phyloP scores from a whole-genome alignment of 2,329 filamentous ascomycete genomes.

The Sporothrix pallida region DNA sequence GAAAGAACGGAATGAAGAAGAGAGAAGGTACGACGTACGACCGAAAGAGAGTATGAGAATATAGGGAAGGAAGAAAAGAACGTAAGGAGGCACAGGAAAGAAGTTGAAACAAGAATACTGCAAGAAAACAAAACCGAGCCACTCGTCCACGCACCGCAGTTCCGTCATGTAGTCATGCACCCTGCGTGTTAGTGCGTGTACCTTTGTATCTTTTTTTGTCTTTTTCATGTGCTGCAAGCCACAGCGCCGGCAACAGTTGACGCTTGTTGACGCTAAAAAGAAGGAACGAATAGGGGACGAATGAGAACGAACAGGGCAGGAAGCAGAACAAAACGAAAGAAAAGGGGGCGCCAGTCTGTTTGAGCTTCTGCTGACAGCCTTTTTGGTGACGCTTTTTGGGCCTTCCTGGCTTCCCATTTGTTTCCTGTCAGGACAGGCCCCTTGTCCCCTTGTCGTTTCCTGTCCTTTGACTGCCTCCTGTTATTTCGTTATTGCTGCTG shows the following conservation, averaged over 20 bases:
- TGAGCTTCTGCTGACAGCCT: slow-evolving; percentile 27
- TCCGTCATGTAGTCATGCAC: not conserved
- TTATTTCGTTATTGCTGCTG: not conserved
- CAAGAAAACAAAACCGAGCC: not conserved
- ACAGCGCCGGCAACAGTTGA: slow-evolving; percentile 1
- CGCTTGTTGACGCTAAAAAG: slow-evolving; percentile 19
- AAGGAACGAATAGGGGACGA: not conserved
- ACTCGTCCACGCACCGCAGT: not conserved
- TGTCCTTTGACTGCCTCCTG: not conserved
- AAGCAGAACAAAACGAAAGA: not conserved
- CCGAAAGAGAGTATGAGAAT: not conserved
- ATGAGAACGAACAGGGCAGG: not conserved
- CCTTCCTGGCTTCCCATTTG: not conserved
- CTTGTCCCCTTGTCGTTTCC: slow-evolving; percentile 8
- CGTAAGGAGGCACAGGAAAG: not conserved
- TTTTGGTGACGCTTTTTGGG: not conserved
- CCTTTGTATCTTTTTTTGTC: not conserved
- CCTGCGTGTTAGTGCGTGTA: not conserved
- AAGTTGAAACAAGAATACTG: not conserved
- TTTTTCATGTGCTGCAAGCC: not conserved
- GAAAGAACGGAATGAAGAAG: slow-evolving; percentile 14
- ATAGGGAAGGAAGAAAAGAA: not conserved
- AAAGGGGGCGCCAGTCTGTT: slow-evolving; percentile 18
- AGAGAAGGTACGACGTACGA: not conserved
- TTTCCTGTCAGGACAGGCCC: not conserved